Base-by-base conservation (phyloP, 371 early-diverging fungal genomes). In the Mortierella sp. region DNA sequence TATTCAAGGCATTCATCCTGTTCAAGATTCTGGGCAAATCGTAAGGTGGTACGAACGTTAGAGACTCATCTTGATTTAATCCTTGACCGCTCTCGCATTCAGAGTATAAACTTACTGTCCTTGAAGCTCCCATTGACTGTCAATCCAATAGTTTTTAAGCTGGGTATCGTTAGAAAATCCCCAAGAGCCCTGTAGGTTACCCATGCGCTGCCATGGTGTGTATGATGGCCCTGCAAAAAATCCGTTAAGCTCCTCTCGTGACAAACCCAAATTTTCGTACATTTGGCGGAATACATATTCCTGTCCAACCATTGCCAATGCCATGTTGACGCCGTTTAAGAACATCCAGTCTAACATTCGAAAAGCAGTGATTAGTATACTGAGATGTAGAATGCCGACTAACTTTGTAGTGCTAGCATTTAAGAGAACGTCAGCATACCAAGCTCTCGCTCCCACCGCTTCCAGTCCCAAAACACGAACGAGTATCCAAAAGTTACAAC, bases 381-480 rank as follows among this genome's bases (percentile, higher is more conserved):
- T 22, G 51, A n/a, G 19, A 26, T 2, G n/a, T n/a, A 2, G 13
- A 47, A 19, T 43, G 51, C 15, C 23, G 23, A 19, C 29, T 55
- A n/a, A n/a, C n/a, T n/a, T n/a, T n/a, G n/a, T n/a, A n/a, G n/a
- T n/a, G n/a, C n/a, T n/a, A n/a, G n/a, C n/a, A n/a, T n/a, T 37
- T 37, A 37, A 10, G 37, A 37, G 37, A 37, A n/a, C n/a, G 37
- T 17, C 3, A 17, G 3, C 63, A 23, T 65, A 76, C 76, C 82
- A 13, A 82, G 65, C 35, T 83, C 78, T 31, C 70, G 66, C 40
- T 83, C 75, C 83, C 83, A 83, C 42, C 78, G 74, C 15, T 49
- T 53, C 83, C 83, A 83, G 65, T 78, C 75, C 83, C 83, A 83
- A 40, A 83, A 83, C 9, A 63, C 83, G n/a, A 53, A 77, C 26